Evolutionary conservation across 139 green algal genomes (phyloP).

Genomic region (Medakamo hakoo): DNA sequence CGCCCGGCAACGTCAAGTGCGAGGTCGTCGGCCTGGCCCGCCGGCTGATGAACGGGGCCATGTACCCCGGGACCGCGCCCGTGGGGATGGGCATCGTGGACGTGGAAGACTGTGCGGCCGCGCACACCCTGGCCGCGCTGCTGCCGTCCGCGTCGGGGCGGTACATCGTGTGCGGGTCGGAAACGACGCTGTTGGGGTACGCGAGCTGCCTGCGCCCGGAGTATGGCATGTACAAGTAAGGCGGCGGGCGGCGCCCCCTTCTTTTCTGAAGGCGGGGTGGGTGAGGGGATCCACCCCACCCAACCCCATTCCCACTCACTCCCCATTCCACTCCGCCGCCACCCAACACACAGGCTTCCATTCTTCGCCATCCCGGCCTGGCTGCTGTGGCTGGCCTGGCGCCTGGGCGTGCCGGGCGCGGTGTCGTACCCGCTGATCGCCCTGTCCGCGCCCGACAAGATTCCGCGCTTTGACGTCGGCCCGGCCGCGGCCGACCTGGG

Average conservation of each 20-base stretch:
- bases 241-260: too few relatives aligned
- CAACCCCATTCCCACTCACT: too few relatives aligned
- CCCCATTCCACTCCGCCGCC: too few relatives aligned
- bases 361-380: background rate
- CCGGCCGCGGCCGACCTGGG: background rate
- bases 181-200: background rate
- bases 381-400: background rate
- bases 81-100: constrained; percentile 20
- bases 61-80: constrained; percentile 5
- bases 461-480: background rate
- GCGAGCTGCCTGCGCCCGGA: background rate
- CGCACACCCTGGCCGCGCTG: constrained; percentile 30
- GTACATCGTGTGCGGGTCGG: constrained; percentile 9
- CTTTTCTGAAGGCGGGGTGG: too few relatives aligned
- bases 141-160: constrained; percentile 17
- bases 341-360: too few relatives aligned
- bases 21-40: constrained; percentile 18
- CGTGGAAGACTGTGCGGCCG: constrained; percentile 32
- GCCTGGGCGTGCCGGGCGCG: background rate
- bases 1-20: constrained; percentile 9
- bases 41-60: constrained; percentile 17
- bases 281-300: too few relatives aligned
- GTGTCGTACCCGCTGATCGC: too few relatives aligned
- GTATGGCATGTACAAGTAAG: background rate
- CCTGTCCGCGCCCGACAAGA: too few relatives aligned